These are phyloP conservation scores for Claviceps sp. DNA, from an alignment of 2,329 filamentous ascomycete species.

Conservation along the genomic window DNA sequence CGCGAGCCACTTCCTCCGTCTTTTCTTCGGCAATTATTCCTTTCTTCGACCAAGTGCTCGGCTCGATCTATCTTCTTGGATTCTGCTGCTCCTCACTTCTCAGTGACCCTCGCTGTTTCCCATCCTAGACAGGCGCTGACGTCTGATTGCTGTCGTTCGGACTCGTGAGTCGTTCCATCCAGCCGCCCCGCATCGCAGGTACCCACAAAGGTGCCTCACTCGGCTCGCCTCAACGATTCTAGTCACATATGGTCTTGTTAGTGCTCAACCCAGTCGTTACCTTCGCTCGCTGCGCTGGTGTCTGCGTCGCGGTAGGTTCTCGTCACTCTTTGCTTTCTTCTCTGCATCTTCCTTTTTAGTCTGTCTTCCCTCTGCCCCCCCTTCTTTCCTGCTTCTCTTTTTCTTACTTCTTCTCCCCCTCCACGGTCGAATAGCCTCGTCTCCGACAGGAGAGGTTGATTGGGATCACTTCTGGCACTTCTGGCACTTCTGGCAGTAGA, in stretches of 20 bases:
- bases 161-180: background rate
- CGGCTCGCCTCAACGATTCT: constrained; percentile 2
- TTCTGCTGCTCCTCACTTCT: too few species aligned
- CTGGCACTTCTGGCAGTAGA: background rate
- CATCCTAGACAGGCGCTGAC: too few species aligned
- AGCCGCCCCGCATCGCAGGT: constrained; percentile 1
- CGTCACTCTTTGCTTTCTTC: background rate
- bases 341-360: background rate
- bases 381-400: background rate
- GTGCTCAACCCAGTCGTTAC: background rate
- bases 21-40: too few species aligned
- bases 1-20: too few species aligned
- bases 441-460: background rate
- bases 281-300: background rate
- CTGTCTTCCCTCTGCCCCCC: too few species aligned
- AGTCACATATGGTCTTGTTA: constrained; percentile 3
- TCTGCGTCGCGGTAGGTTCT: background rate
- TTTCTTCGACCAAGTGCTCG: too few species aligned
- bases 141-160: background rate
- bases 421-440: background rate
- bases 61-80: too few species aligned
- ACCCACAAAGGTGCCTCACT: background rate
- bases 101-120: too few species aligned
- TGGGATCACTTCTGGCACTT: background rate
- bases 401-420: background rate